These are phyloP conservation scores for Pulicaria dysenterica DNA, from an alignment of 129 eudicot genomes.

Conservation along the genomic window DNA sequence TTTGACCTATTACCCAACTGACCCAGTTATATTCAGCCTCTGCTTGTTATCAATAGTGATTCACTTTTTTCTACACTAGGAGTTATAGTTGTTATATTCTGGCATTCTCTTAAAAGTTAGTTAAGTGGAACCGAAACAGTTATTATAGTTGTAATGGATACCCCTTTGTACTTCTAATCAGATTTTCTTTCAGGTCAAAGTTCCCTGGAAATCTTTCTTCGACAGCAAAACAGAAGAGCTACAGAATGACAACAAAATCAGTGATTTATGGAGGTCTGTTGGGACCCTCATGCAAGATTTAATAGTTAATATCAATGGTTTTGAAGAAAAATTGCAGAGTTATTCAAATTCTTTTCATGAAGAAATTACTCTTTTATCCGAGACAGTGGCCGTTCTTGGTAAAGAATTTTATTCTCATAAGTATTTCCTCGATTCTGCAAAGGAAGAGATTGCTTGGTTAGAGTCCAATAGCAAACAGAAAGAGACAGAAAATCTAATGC, in stretches of 20 bases:
- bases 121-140: neutral
- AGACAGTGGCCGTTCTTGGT: conserved; percentile 37
- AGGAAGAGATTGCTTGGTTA: conserved; percentile 47
- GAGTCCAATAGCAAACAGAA: conserved; percentile 56
- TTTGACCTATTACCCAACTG: neutral
- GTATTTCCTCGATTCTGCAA: conserved; percentile 48
- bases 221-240: conserved; percentile 40
- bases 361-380: conserved; percentile 47
- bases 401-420: conserved; percentile 50
- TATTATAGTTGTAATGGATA: conserved; percentile 4
- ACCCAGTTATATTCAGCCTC: neutral
- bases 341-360: conserved; percentile 50
- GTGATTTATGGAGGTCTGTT: conserved; percentile 43
- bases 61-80: neutral
- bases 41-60: neutral
- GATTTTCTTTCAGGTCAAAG: conserved; percentile 29
- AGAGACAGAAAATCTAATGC: conserved; percentile 46
- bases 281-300: conserved; percentile 48
- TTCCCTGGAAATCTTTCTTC: conserved; percentile 11
- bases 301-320: conserved; percentile 37
- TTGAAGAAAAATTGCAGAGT: conserved; percentile 45
- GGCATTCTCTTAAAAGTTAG: neutral
- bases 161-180: conserved; percentile 23
- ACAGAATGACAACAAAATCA: conserved; percentile 26
- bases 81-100: neutral